These are phyloP conservation scores for Penicillium desertorum DNA, from an alignment of 495 filamentous ascomycete genomes.

Conservation along the genomic window DNA sequence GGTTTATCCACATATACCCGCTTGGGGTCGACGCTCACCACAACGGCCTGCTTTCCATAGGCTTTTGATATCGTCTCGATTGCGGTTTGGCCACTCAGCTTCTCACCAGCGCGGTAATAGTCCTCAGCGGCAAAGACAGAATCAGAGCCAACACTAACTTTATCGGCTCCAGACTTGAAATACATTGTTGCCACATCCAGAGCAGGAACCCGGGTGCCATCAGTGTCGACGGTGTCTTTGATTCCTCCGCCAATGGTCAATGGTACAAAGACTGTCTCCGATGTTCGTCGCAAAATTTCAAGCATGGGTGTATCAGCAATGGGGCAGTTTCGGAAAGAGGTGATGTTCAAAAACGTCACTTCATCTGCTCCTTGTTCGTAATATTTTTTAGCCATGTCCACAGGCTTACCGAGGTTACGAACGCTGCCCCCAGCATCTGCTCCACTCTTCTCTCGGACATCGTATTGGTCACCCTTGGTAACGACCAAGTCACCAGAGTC, in stretches of 20 bases:
- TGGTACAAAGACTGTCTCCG: constrained; percentile 94
- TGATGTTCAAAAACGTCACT: constrained; percentile 96
- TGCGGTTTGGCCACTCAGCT: constrained; percentile 74
- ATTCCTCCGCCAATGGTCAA: constrained; percentile 95
- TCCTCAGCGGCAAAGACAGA: constrained; percentile 90
- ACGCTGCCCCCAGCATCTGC: constrained; percentile 65
- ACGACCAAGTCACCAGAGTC: constrained; percentile 94
- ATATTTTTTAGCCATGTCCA: constrained; percentile 90
- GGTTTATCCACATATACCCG: constrained; percentile 77
- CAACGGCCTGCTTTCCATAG: constrained; percentile 96
- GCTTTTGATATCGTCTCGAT: constrained; percentile 92
- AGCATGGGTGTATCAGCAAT: constrained; percentile 92
- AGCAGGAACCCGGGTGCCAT: constrained; percentile 83
- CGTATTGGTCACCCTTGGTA: constrained; percentile 98
- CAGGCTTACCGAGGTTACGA: constrained; percentile 91
- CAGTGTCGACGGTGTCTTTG: constrained; percentile 81
- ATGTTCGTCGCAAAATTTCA: constrained; percentile 81
- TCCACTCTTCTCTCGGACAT: constrained; percentile 87
- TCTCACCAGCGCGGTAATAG: constrained; percentile 67
- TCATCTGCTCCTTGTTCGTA: constrained; percentile 97
- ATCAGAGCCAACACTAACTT: constrained; percentile 96
- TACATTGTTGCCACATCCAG: constrained; percentile 94
- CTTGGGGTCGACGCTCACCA: constrained; percentile 92
- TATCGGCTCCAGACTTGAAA: constrained; percentile 97
- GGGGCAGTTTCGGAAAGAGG: constrained; percentile 92